Evolutionary conservation across 192 early-diverging fungal genomes (phyloP), one percentile per base, ranked within the genome.

Genomic region (Rhizophlyctis rosea): DNA sequence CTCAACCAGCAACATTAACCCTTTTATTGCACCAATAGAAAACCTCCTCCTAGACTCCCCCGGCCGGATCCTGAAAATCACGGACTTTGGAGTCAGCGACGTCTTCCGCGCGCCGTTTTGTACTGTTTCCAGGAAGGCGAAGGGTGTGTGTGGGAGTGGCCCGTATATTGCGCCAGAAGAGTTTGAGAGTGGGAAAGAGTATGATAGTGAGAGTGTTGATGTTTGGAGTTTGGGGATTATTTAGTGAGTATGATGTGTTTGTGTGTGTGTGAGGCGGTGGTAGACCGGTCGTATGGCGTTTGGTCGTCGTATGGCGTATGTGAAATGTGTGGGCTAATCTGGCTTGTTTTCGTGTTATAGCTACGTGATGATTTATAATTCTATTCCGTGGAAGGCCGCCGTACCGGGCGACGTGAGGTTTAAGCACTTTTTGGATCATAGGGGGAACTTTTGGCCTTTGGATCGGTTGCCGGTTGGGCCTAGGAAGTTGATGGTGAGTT

Each of bases 61-160:
- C 24, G 86, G 87, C 62, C 85, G 82, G n/a, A 79, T 75, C n/a
- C 66, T 98, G 59, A 98, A 98, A 73, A 93, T 98, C 71, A 93
- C 96, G 7, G 96, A 98, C 81, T 98, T 98, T 84, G 96, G 96
- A 49, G 94, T 97, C 13, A 90, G 91, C 1, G 91, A 94, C 69
- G 96, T 98, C 4, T 97, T 98, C 78, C 82, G 89, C 59, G 88
- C 87, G 31, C 88, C 88, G 36, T 96, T 93, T 86, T 87, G 93
- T 70, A 83, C 76, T 47, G 67, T 73, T 47, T 54, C 85, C 53
- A 91, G 90, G 68, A 82, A 88, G 47, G 92, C 91, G 57, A 80
- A 86, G 48, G 94, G 95, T n/a, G 74, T 94, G 51, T 93, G 91
- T 70, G 96, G 96, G 24, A 92, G 90, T 23, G 93, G 93, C 56